Evolutionary conservation across 164 flowering plant genomes (phyloP).

Genomic region (Vitis amurensis): DNA sequence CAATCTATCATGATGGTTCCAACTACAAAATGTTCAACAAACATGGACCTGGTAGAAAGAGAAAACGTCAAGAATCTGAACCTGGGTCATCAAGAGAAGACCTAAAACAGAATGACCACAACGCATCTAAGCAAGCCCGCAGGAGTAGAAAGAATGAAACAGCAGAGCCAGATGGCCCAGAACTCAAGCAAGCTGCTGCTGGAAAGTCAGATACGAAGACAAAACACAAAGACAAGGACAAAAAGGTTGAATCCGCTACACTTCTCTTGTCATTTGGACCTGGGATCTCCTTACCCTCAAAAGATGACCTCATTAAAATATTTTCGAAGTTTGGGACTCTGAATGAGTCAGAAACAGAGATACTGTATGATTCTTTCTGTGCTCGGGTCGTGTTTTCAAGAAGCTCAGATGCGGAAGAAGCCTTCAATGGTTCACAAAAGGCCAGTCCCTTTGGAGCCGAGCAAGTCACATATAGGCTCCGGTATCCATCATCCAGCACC

Average conservation of each 20-base stretch:
- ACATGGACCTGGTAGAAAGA: constrained; percentile 16
- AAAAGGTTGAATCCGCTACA: constrained; percentile 17
- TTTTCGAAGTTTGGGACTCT: constrained; percentile 42
- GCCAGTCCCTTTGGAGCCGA: constrained; percentile 27
- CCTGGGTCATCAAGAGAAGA: constrained; percentile 1
- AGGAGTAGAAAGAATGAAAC: constrained; percentile 4
- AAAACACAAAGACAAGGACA: constrained; percentile 7
- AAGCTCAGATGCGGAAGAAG: constrained; percentile 38
- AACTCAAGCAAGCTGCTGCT: constrained; percentile 3
- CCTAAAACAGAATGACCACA: constrained; percentile 1
- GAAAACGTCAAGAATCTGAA: constrained; percentile 14
- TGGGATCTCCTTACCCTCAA: constrained; percentile 42
- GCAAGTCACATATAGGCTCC: constrained; percentile 24
- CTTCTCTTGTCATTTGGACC: constrained; percentile 37
- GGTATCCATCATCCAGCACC: constrained; percentile 5
- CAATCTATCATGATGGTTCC: constrained; percentile 19
- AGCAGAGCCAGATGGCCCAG: constrained; percentile 2
- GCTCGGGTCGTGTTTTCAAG: constrained; percentile 32
- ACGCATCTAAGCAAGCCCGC: neutral
- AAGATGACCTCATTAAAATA: constrained; percentile 33
- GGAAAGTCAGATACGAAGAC: constrained; percentile 8
- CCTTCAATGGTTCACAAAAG: constrained; percentile 26
- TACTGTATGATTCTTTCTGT: constrained; percentile 18
- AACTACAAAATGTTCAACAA: constrained; percentile 19
- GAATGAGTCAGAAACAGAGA: constrained; percentile 29